Base-by-base conservation (phyloP, 2,329 filamentous ascomycete species). In the Dendrostoma leiphaemia region DNA sequence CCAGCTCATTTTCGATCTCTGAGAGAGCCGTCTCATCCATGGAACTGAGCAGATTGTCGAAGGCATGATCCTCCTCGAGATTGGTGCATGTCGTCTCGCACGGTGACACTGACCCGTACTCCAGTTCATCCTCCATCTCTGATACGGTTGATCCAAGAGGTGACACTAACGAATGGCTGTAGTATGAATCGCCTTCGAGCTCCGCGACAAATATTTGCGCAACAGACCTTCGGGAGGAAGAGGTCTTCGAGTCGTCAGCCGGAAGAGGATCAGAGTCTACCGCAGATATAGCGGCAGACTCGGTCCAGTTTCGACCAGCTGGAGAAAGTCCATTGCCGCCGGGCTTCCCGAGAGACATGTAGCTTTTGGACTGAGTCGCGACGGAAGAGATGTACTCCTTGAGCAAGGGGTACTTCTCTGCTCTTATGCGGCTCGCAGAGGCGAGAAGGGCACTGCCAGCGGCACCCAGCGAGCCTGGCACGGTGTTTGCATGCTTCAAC, bases 1-100 rank as follows among this genome's bases (percentile, higher is more conserved):
- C 48, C 26, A 51, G 48, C 13, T 51, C 48, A 13, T 35, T 26
- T 15, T 51, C 48, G 12, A 51, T 38, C 38, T 51, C 48, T 12
- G 26, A n/a, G 10, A 51, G 19, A 8, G 48, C 28, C 24, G 38
- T 35, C 38, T 51, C 48, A 7, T 44, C 48, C 19, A 51, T 44
- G 9, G 29, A 12, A 9, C 24, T 41, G 38, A 51, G 29, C 19
- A 51, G 41, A 24, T 41, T 51, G 29, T 38, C 35, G n/a, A 38
- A 38, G 38, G 35, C 38, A 51, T 44, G 21, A 44, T 44, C n/a
- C 19, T 17, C 35, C 35, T 38, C 35, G 8, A 38, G 8, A 10
- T 38, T 17, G 8, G 35, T 12, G 35, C 6, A 38, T 17, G 7
- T 17, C 35, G 35, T 38, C n/a, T 38, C 35, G n/a, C 35, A 38